A percentile compares a stretch with the other conserved stretches of the same genome.
Conservation (phyloP, 495 filamentous ascomycete species). For the Penicillium ucsense region DNA sequence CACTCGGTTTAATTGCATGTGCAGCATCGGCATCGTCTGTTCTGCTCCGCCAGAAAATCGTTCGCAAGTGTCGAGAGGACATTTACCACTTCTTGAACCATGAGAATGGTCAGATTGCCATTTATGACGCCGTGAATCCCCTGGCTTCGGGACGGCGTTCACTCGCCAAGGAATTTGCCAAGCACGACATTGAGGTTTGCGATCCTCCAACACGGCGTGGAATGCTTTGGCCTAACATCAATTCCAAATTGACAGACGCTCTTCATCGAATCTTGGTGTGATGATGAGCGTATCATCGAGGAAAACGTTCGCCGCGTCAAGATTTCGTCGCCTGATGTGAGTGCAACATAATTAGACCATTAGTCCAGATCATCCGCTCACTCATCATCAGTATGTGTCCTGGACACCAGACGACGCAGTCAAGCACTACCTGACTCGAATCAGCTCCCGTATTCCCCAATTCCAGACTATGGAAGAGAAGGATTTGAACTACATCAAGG, state of each 20-base stretch:
- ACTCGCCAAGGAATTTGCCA: conserved; percentile 90
- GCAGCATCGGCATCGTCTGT: conserved; percentile 73
- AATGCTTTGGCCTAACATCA: neutral
- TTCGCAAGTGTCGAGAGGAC: conserved; percentile 95
- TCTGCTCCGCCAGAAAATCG: conserved; percentile 86
- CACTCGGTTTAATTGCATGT: conserved; percentile 4
- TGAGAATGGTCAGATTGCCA: conserved; percentile 96
- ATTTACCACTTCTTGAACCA: conserved; percentile 93
- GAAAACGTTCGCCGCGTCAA: conserved; percentile 97
- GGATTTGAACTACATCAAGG: conserved; percentile 92
- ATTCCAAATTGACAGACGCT: conserved; percentile 51
- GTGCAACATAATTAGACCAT: conserved; percentile 9
- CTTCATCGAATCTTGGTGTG: conserved; percentile 92
- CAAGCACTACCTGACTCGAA: conserved; percentile 78
- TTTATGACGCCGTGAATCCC: conserved; percentile 98
- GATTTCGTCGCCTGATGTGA: conserved; percentile 92
- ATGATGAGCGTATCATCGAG: conserved; percentile 86
- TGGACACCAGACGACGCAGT: conserved; percentile 91
- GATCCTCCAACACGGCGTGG: neutral
- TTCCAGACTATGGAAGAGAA: conserved; percentile 95
- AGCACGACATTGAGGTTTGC: conserved; percentile 81
- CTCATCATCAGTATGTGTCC: conserved; percentile 56
- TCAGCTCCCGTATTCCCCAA: conserved; percentile 82
- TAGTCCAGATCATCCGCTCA: neutral
- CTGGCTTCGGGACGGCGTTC: conserved; percentile 72